Base-by-base conservation (phyloP, 139 green algal species). In the Limnomonas spitsbergensis region DNA sequence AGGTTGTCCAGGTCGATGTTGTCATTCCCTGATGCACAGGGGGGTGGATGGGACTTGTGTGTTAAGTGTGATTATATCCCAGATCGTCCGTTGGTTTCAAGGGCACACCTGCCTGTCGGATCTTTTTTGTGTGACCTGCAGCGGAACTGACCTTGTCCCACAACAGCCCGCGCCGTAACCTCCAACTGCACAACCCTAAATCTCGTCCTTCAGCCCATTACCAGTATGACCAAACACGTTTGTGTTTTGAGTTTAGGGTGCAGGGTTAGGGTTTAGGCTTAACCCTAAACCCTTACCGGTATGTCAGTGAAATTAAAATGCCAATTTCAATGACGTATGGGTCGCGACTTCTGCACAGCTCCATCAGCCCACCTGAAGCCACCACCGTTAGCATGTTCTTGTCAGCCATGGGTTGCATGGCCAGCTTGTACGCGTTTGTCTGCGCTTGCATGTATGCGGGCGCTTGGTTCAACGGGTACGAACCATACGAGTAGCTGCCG, bases 1-100 rank as follows among this genome's bases (percentile, higher is more conserved):
- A 80, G 38, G 2, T 27, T 37, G 38, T 80, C 75, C 75, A 80
- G 56, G 56, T 80, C 75, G 2, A 80, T 38, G 29, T 66, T 31
- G 29, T 80, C 75, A 66, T 80, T 80, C 26, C 71, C 71, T 70
- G n/a, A 36, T 32, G n/a, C 39, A 74, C 47, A 61, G 20, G 20
- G 20, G 14, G 20, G 20, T 14, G 20, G 47, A n/a, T n/a, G n/a
- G n/a, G n/a, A n/a, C n/a, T n/a, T n/a, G n/a, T n/a, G n/a, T n/a
- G n/a, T n/a, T n/a, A 61, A 61, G 47, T 61, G 47, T 61, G 20
- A 61, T 20, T 61, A 61, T 29, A 61, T 29, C 47, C 47, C 47
- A 61, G 20, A 61, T 61, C 47, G n/a, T n/a, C n/a, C n/a, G n/a
- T n/a, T n/a, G n/a, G n/a, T n/a, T n/a, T n/a, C n/a, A n/a, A n/a